Conservation (phyloP, 164 flowering plant species). For the Vitis vinifera region DNA sequence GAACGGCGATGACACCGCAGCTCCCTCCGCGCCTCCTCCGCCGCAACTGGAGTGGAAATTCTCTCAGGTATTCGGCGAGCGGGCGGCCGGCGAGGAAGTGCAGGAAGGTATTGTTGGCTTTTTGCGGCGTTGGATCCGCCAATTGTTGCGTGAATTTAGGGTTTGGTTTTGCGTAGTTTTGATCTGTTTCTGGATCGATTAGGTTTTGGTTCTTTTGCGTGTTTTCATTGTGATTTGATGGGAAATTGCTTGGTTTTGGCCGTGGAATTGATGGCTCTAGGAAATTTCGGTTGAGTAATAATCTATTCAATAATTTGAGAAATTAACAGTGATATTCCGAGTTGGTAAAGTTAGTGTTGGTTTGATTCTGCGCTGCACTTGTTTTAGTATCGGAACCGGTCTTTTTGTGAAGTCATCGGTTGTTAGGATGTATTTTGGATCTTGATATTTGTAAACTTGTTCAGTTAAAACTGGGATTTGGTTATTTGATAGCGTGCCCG, state of each 20-base stretch:
- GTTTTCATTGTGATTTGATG: conserved; percentile 1
- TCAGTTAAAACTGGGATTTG: neutral
- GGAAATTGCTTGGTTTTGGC: conserved; percentile 1
- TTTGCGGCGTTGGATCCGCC: conserved; percentile 24
- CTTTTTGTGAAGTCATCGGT: neutral
- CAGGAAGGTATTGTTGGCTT: conserved; percentile 60
- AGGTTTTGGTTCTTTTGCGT: too few species aligned
- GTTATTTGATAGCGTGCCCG: neutral
- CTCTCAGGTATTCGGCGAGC: conserved; percentile 79
- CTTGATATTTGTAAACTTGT: neutral
- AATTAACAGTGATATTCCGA: neutral
- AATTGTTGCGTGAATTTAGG: neutral
- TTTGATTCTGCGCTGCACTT: neutral
- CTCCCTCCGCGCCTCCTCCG: conserved; percentile 34
- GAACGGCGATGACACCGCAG: conserved; percentile 45
- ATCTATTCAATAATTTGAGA: neutral
- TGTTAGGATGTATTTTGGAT: conserved; percentile 8
- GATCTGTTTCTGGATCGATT: too few species aligned
- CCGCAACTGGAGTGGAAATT: conserved; percentile 71
- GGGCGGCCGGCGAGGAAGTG: conserved; percentile 74
- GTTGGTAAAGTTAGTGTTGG: neutral
- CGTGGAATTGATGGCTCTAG: neutral
- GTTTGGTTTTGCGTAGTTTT: neutral
- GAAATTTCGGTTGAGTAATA: neutral
- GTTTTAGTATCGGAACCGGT: neutral